Percentiles rank a stretch among this genome's conserved stretches.
phyloP scores from a whole-genome alignment of 2,329 filamentous ascomycete genomes.

The Gliomastix tumulicola region DNA sequence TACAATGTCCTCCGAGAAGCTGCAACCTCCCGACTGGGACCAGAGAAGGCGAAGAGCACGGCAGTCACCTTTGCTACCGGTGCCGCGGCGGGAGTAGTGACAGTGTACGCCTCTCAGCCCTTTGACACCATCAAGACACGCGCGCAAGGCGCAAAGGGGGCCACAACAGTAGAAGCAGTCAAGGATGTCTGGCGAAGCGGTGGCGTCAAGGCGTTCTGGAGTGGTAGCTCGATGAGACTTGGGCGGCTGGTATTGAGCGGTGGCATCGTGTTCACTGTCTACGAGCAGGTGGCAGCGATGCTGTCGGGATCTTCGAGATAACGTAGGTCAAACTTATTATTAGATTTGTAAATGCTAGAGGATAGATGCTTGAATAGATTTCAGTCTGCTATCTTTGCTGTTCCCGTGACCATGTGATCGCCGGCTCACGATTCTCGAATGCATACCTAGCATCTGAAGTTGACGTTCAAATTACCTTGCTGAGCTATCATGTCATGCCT shows the following conservation, averaged over 20 bases:
- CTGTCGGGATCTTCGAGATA: no score
- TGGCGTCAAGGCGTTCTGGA: constrained; percentile 57
- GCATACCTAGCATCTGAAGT: no score
- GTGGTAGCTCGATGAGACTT: constrained; percentile 60
- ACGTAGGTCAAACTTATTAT: no score
- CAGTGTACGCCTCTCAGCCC: constrained; percentile 51
- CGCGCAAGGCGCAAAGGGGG: constrained; percentile 51
- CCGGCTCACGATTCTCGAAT: no score
- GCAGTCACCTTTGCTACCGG: constrained; percentile 52
- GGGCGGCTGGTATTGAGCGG: constrained; percentile 58
- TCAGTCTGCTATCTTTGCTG: no score
- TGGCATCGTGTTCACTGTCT: constrained; percentile 59
- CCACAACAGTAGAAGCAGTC: constrained; percentile 49
- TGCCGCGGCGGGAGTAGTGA: constrained; percentile 52
- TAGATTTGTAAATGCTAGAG: no score
- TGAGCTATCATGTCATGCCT: no score
- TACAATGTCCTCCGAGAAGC: constrained; percentile 38
- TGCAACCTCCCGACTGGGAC: not conserved
- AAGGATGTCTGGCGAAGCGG: constrained; percentile 46
- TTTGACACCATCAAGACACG: constrained; percentile 60
- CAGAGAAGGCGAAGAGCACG: constrained; percentile 11
- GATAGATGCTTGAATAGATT: no score
- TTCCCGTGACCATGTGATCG: no score
- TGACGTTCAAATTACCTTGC: no score
- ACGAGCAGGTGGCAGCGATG: constrained; percentile 56